Conservation (phyloP, 164 flowering plant genomes). For the Houttuynia cordata region DNA sequence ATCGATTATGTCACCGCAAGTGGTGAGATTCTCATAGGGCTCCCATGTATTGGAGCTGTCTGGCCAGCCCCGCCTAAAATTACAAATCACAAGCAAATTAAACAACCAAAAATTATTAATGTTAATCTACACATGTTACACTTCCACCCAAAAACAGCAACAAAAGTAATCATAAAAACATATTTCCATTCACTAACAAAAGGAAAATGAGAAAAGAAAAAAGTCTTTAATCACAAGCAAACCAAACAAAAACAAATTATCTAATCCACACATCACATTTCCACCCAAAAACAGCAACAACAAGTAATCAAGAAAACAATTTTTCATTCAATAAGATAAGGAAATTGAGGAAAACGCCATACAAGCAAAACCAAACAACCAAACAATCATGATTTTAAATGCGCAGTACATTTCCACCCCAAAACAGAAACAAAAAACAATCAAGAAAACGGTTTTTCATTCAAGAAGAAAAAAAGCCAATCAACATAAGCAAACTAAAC, state of each 20-base stretch:
- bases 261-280: neutral
- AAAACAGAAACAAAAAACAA: too few relatives aligned
- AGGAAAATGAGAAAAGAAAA: too few relatives aligned
- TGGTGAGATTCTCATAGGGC: conserved; percentile 67
- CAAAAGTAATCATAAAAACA: neutral
- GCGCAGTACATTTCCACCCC: neutral
- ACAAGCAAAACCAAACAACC: neutral
- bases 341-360: too few relatives aligned
- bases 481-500: too few relatives aligned
- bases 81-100: neutral
- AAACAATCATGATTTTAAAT: neutral
- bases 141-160: neutral
- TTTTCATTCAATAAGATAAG: too few relatives aligned
- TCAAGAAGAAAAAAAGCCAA: too few relatives aligned
- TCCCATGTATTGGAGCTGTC: conserved; percentile 98
- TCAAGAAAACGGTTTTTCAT: too few relatives aligned
- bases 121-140: neutral
- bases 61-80: conserved; percentile 94
- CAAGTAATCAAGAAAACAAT: neutral
- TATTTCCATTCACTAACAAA: too few relatives aligned
- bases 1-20: conserved; percentile 68
- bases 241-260: neutral
- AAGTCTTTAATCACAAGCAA: neutral
- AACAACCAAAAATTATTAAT: neutral
- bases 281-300: neutral